These are phyloP conservation scores for Fraxinus ornus DNA, from an alignment of 305 asterid genomes.

Conservation along the genomic window DNA sequence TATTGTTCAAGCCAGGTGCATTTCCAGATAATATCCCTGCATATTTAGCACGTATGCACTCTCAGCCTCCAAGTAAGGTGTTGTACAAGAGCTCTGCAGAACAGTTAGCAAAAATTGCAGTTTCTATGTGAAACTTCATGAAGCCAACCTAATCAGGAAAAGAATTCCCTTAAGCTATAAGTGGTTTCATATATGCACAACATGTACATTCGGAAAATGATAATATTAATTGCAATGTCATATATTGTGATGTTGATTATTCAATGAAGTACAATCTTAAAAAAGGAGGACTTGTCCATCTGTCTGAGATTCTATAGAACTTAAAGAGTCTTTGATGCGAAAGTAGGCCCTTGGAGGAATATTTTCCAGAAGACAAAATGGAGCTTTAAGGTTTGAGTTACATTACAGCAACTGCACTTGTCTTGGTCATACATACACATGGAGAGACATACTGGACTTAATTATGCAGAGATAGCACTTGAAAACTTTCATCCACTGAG, in stretches of 20 bases:
- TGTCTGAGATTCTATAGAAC: background rate
- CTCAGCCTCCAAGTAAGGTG: background rate
- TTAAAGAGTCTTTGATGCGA: background rate
- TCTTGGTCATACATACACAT: background rate
- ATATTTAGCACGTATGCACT: background rate
- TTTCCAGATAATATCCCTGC: background rate
- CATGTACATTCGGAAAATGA: background rate
- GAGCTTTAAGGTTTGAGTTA: background rate
- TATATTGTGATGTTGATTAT: background rate
- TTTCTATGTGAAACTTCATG: conserved; percentile 3
- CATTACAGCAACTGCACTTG: background rate
- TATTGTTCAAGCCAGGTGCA: background rate
- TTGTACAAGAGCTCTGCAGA: background rate
- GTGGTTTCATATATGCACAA: background rate
- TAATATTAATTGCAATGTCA: background rate
- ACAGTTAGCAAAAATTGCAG: background rate
- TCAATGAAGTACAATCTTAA: background rate
- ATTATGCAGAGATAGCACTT: background rate
- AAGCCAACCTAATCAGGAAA: conserved; percentile 12
- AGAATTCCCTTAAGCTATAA: background rate
- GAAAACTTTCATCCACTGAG: background rate
- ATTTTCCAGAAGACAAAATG: background rate
- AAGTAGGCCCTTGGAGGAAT: background rate
- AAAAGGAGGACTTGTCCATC: background rate
- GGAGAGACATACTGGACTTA: background rate